Evolutionary conservation across 345 rosid species (phyloP).

Genomic region (Brassica carinata): DNA sequence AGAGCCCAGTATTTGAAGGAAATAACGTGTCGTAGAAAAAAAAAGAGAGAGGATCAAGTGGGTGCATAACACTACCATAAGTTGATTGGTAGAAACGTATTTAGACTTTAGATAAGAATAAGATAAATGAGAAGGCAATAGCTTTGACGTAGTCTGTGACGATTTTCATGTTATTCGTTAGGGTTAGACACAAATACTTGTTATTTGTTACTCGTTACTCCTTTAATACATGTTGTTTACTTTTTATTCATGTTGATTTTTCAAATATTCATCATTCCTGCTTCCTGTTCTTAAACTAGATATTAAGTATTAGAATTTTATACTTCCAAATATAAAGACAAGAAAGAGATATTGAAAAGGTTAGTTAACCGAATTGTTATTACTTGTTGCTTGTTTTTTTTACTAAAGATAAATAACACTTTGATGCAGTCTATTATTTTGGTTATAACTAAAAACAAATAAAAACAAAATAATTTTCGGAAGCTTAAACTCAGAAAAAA

Average conservation of each 20-base stretch:
- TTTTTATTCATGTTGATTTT: not conserved
- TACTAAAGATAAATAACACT: not conserved
- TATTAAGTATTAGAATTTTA: too few relatives aligned
- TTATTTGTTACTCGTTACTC: not conserved
- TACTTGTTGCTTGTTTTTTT: not conserved
- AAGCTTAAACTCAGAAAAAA: not conserved
- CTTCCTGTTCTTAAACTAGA: not conserved
- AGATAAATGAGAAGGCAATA: not conserved
- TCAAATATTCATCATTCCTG: too few relatives aligned
- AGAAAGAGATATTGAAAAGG: not conserved
- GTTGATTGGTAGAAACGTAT: not conserved
- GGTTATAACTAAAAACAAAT: not conserved
- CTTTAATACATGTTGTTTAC: too few relatives aligned
- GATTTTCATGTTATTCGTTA: not conserved
- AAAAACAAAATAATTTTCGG: too few relatives aligned
- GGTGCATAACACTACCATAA: not conserved
- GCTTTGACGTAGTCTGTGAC: not conserved
- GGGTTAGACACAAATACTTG: not conserved
- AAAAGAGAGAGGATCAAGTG: not conserved
- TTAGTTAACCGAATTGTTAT: not conserved
- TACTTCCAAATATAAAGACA: not conserved
- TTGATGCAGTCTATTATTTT: not conserved
- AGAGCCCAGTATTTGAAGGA: not conserved
- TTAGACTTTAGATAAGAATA: not conserved
- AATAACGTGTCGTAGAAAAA: not conserved